Evolutionary conservation across 768 basidiomycete species (phyloP), one percentile per base, ranked within the genome.

Genomic region (Hypsizygus marmoreus): DNA sequence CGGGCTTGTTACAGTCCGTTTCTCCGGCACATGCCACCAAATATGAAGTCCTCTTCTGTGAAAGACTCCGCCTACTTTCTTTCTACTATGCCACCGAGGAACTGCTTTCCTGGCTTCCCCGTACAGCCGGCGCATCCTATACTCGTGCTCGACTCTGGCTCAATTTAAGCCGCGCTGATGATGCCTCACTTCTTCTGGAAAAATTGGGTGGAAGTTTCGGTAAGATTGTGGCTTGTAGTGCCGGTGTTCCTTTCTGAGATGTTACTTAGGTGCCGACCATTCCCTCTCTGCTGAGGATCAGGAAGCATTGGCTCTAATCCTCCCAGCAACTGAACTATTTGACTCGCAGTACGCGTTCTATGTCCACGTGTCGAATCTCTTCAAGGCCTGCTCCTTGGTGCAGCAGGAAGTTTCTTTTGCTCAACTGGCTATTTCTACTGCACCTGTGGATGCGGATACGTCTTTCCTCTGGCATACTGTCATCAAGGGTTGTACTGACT

Each of bases 381-480:
- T 92, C 71, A 86, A 82, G 55, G 68, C 75, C 37, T 71, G 70
- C 17, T 70, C 68, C 24, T 64, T 79, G 40, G 72, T 83, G 23
- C 71, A 71, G 17, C 73, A 87, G 23, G 86, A 92, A 55, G 80
- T 89, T 24, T 63, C 68, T 17, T 97, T 95, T 61, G 80, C 87
- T 36, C 81, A 85, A 53, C 72, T 91, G 25, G 91, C 95, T 8
- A 75, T 97, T 48, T 84, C 86, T n/a, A 77, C 77, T 40, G 82
- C 82, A 5, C 73, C 78, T 14, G 54, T 65, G 23, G 76, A 71
- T 14, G 65, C 66, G 13, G 80, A 86, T 51, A 81, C 80, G 8
- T 72, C 79, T 35, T 74, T 82, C n/a, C 65, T 97, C 17, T 95
- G 94, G 93, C 76, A 74, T 50, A 84, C 73, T 46, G 72, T 94